Percentiles rank a stretch among this genome's conserved stretches.
Evolutionary conservation across 2,329 filamentous ascomycete species (phyloP).

Genomic region (Cercospora zeae-maydis): DNA sequence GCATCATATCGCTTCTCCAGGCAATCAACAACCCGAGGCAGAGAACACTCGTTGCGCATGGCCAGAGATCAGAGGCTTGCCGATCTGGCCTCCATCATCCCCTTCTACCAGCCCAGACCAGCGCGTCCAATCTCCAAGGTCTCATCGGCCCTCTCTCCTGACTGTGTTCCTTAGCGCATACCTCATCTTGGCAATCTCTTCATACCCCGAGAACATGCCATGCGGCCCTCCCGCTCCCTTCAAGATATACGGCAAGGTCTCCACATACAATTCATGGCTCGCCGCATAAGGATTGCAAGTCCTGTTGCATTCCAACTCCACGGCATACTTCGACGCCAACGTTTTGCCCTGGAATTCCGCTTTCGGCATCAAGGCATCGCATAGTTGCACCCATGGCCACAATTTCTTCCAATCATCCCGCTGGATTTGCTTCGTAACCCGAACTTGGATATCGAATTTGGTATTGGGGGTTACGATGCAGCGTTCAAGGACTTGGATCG

Average conservation of each 20-base stretch:
- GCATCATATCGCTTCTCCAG: too few relatives aligned
- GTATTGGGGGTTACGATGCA: conserved; percentile 3
- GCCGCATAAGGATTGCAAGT: conserved; percentile 16
- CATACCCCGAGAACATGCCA: conserved; percentile 13
- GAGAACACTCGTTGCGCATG: too few relatives aligned
- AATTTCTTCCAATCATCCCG: conserved; percentile 17
- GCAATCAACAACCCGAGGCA: too few relatives aligned
- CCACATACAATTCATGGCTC: conserved; percentile 18
- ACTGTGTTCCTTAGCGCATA: neutral
- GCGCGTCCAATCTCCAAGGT: neutral
- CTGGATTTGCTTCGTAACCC: conserved; percentile 17
- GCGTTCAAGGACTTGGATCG: conserved; percentile 9
- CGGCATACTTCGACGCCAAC: conserved; percentile 4
- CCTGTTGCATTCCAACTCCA: neutral
- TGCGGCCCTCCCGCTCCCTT: conserved; percentile 12
- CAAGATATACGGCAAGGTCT: conserved; percentile 18
- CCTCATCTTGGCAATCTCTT: conserved; percentile 14
- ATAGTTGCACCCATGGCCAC: conserved; percentile 19
- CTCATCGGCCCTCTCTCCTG: too few relatives aligned
- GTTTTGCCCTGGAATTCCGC: conserved; percentile 1
- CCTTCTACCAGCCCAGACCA: neutral
- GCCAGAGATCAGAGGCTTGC: too few relatives aligned
- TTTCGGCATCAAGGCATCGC: conserved; percentile 13
- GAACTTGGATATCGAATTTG: conserved; percentile 9
- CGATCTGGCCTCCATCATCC: neutral